Conservation (phyloP, 2,329 filamentous ascomycete genomes). For the Aspergillus hiratsukae region DNA sequence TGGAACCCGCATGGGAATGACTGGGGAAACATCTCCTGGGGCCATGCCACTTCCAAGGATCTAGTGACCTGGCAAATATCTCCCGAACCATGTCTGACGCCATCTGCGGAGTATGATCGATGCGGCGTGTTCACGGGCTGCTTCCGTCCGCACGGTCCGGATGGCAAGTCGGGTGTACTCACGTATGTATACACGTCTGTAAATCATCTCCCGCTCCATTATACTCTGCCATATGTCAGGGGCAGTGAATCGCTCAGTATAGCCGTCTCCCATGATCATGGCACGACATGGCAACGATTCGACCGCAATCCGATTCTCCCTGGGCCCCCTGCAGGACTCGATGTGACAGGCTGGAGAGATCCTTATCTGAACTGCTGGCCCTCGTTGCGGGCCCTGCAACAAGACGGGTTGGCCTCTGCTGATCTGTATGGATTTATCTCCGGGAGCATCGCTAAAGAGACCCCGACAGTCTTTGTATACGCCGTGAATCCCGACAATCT, state of each 20-base stretch:
- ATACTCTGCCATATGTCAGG: slow-evolving; percentile 33
- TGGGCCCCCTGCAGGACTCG: slow-evolving; percentile 27
- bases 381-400: slow-evolving; percentile 12
- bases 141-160: slow-evolving; percentile 24
- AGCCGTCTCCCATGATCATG: slow-evolving; percentile 36
- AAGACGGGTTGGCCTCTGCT: slow-evolving; percentile 1
- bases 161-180: slow-evolving; percentile 23
- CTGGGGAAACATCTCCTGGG: slow-evolving; percentile 43
- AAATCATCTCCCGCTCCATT: slow-evolving; percentile 37
- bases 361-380: slow-evolving; percentile 35
- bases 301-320: slow-evolving; percentile 36
- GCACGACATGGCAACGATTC: slow-evolving; percentile 34
- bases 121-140: slow-evolving; percentile 43
- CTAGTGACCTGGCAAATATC: slow-evolving; percentile 36
- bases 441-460: slow-evolving; percentile 41
- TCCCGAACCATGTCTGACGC: slow-evolving; percentile 26
- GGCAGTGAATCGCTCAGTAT: slow-evolving; percentile 38
- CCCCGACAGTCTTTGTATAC: slow-evolving; percentile 48
- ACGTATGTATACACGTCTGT: slow-evolving; percentile 42
- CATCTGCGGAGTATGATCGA: slow-evolving; percentile 34
- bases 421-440: slow-evolving; percentile 47
- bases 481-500: slow-evolving; percentile 38
- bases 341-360: slow-evolving; percentile 43
- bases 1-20: slow-evolving; percentile 41
- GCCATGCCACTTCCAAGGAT: slow-evolving; percentile 35